Evolutionary conservation across 1,139 yeast species (phyloP).

Genomic region (Blastobotrys proliferans): DNA sequence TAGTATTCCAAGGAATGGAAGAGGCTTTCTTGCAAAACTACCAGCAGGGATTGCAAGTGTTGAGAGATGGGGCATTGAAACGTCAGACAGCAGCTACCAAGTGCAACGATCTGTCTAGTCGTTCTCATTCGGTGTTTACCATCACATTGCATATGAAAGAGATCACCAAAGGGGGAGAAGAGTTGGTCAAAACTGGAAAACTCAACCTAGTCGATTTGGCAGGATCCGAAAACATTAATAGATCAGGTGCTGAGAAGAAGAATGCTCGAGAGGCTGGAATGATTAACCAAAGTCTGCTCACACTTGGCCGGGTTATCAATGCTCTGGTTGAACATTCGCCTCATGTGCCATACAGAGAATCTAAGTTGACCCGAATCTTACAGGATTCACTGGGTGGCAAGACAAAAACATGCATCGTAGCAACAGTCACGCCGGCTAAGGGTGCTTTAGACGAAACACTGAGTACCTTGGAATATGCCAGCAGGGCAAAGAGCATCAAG

Average conservation of each 20-base stretch:
- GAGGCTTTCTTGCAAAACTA: constrained; percentile 35
- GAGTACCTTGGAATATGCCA: constrained; percentile 82
- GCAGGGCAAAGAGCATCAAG: constrained; percentile 68
- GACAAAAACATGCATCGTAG: constrained; percentile 74
- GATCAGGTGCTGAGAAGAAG: constrained; percentile 78
- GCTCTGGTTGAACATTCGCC: constrained; percentile 56
- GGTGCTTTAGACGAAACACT: constrained; percentile 72
- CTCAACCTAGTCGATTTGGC: constrained; percentile 85
- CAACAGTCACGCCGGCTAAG: constrained; percentile 78
- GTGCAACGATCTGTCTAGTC: constrained; percentile 49
- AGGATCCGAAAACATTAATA: constrained; percentile 75
- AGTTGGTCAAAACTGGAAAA: constrained; percentile 60
- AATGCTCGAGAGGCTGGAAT: constrained; percentile 80
- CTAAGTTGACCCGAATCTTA: constrained; percentile 70
- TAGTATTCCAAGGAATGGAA: constrained; percentile 43
- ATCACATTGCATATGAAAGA: constrained; percentile 46
- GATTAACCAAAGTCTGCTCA: constrained; percentile 76
- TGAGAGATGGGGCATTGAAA: constrained; percentile 46
- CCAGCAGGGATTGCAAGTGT: constrained; percentile 37
- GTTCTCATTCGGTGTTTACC: constrained; percentile 74
- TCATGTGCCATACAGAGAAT: constrained; percentile 83
- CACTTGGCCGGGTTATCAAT: constrained; percentile 82
- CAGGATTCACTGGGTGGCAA: constrained; percentile 84
- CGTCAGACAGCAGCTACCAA: constrained; percentile 62
- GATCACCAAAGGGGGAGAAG: constrained; percentile 42